Percentiles rank a stretch among this genome's conserved stretches.
phyloP scores from a whole-genome alignment of 352 stramenopile genomes.

The Phytophthora pluvialis region DNA sequence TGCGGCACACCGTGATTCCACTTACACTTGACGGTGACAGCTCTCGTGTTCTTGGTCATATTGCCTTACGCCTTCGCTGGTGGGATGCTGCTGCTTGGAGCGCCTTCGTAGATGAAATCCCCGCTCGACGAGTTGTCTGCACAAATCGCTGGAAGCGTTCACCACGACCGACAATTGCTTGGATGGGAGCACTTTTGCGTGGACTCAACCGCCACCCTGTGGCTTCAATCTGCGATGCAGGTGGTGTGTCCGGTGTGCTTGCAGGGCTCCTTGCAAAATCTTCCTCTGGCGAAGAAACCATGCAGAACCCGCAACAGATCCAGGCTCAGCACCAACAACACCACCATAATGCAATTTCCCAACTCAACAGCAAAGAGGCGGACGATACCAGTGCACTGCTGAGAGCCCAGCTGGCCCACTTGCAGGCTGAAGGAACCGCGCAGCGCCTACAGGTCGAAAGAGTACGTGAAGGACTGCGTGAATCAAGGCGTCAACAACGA shows the following conservation, averaged over 20 bases:
- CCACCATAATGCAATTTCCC: neutral
- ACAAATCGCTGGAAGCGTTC: conserved; percentile 59
- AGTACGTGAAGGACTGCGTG: conserved; percentile 38
- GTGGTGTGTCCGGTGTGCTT: conserved; percentile 63
- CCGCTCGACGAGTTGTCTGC: conserved; percentile 61
- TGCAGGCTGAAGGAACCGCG: conserved; percentile 54
- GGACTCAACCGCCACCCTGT: conserved; percentile 79
- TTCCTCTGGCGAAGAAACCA: conserved; percentile 4
- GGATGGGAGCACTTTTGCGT: conserved; percentile 70
- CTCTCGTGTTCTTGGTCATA: conserved; percentile 29
- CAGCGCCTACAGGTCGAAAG: conserved; percentile 58
- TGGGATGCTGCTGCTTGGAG: conserved; percentile 59
- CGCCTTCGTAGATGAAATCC: conserved; percentile 40
- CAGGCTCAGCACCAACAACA: conserved; percentile 9
- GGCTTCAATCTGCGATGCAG: conserved; percentile 76
- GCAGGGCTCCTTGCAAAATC: conserved; percentile 39
- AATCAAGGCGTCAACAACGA: neutral
- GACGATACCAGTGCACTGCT: conserved; percentile 27
- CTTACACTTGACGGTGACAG: conserved; percentile 13
- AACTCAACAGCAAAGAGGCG: neutral
- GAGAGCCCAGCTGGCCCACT: conserved; percentile 49
- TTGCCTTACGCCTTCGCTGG: conserved; percentile 43
- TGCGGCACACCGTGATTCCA: conserved; percentile 34
- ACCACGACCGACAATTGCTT: conserved; percentile 45
- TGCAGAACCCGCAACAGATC: neutral